Conservation (phyloP, 306 rosid genomes). For the Lagenaria siceraria region DNA sequence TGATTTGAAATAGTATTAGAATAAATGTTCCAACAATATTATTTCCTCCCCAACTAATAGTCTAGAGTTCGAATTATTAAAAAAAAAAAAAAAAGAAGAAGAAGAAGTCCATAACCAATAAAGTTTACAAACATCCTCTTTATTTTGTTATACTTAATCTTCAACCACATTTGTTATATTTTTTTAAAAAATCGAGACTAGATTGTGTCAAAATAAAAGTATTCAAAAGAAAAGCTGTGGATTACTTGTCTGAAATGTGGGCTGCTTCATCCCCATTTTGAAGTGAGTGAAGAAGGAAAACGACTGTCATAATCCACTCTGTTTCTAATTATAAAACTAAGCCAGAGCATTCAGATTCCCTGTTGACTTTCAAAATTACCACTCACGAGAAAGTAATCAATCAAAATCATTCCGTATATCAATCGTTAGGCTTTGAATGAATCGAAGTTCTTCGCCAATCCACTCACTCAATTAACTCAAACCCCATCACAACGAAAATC, state of each 20-base stretch:
- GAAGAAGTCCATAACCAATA: no score
- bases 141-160: no score
- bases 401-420: neutral
- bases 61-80: no score
- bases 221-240: neutral
- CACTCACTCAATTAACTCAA: neutral
- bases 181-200: no score
- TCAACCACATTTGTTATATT: no score
- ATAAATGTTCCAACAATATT: no score
- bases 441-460: neutral
- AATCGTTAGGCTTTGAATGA: neutral
- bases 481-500: neutral
- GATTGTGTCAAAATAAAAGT: no score
- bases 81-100: no score
- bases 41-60: no score
- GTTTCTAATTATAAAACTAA: neutral
- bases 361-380: neutral
- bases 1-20: no score
- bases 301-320: neutral
- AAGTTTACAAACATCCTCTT: no score
- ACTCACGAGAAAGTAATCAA: neutral
- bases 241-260: neutral
- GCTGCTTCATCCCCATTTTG: neutral
- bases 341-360: neutral
- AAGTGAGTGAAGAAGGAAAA: neutral